Evolutionary conservation across 1,284 basidiomycete genomes (phyloP).

Genomic region (Inonotus obliquus): DNA sequence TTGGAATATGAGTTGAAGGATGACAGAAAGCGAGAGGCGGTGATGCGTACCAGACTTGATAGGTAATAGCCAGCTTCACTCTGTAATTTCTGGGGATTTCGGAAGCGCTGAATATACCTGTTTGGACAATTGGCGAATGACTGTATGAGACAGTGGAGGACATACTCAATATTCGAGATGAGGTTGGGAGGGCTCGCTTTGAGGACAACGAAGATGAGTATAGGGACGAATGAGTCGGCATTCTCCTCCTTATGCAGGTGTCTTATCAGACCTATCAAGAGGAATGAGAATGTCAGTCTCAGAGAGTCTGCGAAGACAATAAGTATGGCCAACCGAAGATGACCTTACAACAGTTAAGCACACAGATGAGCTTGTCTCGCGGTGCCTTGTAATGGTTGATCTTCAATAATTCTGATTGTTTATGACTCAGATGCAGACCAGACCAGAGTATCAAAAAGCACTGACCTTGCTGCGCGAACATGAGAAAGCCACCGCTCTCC

Average conservation of each 20-base stretch:
- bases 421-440: neutral
- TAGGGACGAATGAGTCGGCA: slow-evolving; percentile 92
- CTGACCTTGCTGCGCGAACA: slow-evolving; percentile 88
- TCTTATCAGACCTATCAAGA: slow-evolving; percentile 76
- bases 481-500: slow-evolving; percentile 78
- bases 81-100: slow-evolving; percentile 84
- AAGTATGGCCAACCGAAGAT: slow-evolving; percentile 77
- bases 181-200: slow-evolving; percentile 92
- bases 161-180: slow-evolving; percentile 92
- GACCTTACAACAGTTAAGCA: slow-evolving; percentile 98
- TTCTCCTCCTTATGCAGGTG: slow-evolving; percentile 77
- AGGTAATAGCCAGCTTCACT: slow-evolving; percentile 98
- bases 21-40: neutral
- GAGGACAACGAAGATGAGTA: slow-evolving; percentile 92
- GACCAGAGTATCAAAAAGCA: slow-evolving; percentile 24
- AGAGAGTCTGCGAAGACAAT: slow-evolving; percentile 12
- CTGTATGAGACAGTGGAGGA: slow-evolving; percentile 14
- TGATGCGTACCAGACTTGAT: slow-evolving; percentile 74
- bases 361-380: slow-evolving; percentile 96
- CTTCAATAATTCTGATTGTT: slow-evolving; percentile 76
- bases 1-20: neutral
- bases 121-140: neutral
- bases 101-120: slow-evolving; percentile 94
- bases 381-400: slow-evolving; percentile 99
- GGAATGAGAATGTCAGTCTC: neutral